Percentiles rank a stretch among this genome's conserved stretches.
These are phyloP conservation scores for Rosa lucieae DNA, from an alignment of 306 rosid species.

Conservation along the genomic window DNA sequence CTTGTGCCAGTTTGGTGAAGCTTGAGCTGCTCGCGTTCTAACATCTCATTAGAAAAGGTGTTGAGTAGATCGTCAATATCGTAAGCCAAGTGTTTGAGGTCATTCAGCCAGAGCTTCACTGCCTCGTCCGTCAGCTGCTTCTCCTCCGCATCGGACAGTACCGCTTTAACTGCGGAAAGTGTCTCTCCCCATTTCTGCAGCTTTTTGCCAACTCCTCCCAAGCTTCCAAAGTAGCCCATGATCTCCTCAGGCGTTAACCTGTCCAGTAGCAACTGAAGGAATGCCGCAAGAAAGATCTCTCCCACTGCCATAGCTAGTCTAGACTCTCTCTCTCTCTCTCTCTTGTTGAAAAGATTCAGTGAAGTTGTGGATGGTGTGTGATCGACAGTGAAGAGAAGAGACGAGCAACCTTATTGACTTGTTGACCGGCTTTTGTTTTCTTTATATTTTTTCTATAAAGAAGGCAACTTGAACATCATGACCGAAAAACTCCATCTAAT, in stretches of 20 bases:
- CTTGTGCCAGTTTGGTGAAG: not conserved
- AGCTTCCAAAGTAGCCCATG: not conserved
- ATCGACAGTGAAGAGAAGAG: no score
- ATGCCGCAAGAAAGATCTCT: not conserved
- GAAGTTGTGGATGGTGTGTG: no score
- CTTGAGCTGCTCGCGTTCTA: not conserved
- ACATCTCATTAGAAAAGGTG: slow-evolving; percentile 10
- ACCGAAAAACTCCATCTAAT: no score
- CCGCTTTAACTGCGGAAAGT: not conserved
- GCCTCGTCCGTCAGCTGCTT: not conserved
- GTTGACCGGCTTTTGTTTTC: no score
- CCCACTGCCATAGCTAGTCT: slow-evolving; percentile 6
- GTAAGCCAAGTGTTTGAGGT: slow-evolving; percentile 24
- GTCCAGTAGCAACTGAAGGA: not conserved
- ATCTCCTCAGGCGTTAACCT: not conserved
- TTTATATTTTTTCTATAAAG: no score
- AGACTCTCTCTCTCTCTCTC: no score
- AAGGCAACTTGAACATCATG: no score
- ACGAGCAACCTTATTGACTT: no score
- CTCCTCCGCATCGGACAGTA: slow-evolving; percentile 21
- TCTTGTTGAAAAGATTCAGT: no score
- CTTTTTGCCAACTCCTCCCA: not conserved
- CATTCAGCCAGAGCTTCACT: slow-evolving; percentile 11
- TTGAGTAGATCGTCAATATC: slow-evolving; percentile 28
- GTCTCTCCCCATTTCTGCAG: not conserved